Conservation (phyloP, 768 basidiomycete species). For the Trametes maxima region DNA sequence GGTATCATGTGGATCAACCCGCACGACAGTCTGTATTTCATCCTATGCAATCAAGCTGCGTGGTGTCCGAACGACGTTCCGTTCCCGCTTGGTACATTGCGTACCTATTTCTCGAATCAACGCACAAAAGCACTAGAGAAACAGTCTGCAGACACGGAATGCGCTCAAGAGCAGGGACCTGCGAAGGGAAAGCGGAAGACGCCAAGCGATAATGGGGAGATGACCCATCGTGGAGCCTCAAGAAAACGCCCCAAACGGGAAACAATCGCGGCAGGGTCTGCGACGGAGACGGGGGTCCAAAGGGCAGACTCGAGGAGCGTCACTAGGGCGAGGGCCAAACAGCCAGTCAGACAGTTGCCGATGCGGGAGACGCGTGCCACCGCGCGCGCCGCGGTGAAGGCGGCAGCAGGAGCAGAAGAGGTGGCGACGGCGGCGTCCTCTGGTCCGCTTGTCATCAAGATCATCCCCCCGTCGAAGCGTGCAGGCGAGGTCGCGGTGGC, state of each 20-base stretch:
- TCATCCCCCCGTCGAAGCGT: neutral
- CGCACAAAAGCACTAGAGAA: neutral
- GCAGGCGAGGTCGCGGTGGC: neutral
- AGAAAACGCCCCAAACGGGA: neutral
- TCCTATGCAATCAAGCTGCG: neutral
- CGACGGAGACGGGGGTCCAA: neutral
- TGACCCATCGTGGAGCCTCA: neutral
- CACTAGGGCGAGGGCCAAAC: too few species aligned
- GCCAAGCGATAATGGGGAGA: neutral
- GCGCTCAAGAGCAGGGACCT: neutral
- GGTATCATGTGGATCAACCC: conserved; percentile 5
- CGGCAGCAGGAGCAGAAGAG: neutral
- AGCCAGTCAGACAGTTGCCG: neutral
- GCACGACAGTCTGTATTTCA: neutral
- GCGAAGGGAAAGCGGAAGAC: neutral
- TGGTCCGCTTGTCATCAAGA: neutral
- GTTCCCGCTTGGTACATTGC: neutral
- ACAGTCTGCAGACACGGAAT: neutral
- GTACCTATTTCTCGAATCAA: too few species aligned
- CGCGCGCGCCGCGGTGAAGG: neutral
- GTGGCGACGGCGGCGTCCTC: neutral
- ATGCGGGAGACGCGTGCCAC: neutral
- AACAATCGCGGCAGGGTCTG: neutral
- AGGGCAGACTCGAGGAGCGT: too few species aligned
- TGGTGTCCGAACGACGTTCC: neutral